Conservation (phyloP, 2,329 filamentous ascomycete genomes). For the Mycosphaerella arachidis region DNA sequence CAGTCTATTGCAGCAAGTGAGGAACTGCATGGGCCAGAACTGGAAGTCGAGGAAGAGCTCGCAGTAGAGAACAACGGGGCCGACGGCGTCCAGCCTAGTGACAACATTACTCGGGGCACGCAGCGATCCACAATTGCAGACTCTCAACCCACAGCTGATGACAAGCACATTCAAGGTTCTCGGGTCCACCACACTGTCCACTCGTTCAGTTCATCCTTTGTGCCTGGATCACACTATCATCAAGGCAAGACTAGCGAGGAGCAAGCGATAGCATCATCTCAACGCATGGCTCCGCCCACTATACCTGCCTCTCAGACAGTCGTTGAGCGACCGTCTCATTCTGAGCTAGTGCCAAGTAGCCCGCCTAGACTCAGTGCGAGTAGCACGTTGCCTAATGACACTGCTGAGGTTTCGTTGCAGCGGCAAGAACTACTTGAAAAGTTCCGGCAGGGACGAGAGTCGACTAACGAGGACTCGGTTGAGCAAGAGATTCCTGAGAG, state of each 20-base stretch:
- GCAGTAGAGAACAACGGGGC: slow-evolving; percentile 6
- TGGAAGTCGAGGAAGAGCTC: slow-evolving; percentile 3
- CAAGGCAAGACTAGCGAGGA: slow-evolving; percentile 29
- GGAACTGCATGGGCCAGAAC: slow-evolving; percentile 7
- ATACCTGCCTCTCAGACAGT: slow-evolving; percentile 15
- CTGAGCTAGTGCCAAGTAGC: slow-evolving; percentile 31
- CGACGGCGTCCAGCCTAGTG: neutral
- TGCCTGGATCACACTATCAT: slow-evolving; percentile 35
- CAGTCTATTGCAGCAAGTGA: slow-evolving; percentile 4
- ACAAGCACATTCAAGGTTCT: neutral
- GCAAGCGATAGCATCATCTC: slow-evolving; percentile 23
- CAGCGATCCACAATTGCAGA: slow-evolving; percentile 42
- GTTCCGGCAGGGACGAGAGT: slow-evolving; percentile 11
- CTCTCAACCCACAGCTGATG: slow-evolving; percentile 36
- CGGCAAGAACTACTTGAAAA: slow-evolving; percentile 11
- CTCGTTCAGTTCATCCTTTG: slow-evolving; percentile 34
- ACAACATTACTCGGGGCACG: slow-evolving; percentile 15
- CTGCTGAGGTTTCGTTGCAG: slow-evolving; percentile 16
- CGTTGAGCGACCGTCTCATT: slow-evolving; percentile 7
- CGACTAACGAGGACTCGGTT: neutral
- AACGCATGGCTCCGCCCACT: slow-evolving; percentile 10
- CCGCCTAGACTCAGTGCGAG: slow-evolving; percentile 25
- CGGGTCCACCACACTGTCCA: slow-evolving; percentile 21
- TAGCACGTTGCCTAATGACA: slow-evolving; percentile 23
- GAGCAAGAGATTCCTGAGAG: slow-evolving; percentile 30